Evolutionary conservation across 2,329 filamentous ascomycete species (phyloP).

Genomic region (Capronia americana): DNA sequence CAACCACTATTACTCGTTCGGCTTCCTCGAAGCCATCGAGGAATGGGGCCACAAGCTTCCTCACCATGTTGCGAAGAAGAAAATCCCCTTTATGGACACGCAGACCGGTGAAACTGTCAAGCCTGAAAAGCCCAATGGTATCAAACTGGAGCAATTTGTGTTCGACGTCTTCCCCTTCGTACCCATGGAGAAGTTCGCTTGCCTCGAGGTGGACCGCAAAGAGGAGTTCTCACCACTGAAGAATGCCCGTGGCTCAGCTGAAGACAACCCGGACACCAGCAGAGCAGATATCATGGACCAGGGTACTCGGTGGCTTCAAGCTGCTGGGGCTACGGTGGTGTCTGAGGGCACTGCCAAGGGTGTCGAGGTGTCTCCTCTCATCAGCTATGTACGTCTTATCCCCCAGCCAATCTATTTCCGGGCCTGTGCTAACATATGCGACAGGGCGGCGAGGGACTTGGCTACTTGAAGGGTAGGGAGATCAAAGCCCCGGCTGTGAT

Average conservation of each 20-base stretch:
- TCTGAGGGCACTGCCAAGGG: constrained; percentile 69
- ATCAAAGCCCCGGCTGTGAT: constrained; percentile 70
- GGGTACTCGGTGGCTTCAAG: constrained; percentile 83
- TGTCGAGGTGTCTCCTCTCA: constrained; percentile 87
- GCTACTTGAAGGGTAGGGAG: constrained; percentile 64
- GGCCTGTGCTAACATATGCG: constrained; percentile 22
- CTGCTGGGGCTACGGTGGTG: constrained; percentile 76
- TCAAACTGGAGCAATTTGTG: constrained; percentile 99
- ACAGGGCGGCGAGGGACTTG: constrained; percentile 67
- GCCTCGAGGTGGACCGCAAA: constrained; percentile 92
- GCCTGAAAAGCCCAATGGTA: constrained; percentile 92
- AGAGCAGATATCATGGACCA: constrained; percentile 87
- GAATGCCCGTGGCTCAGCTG: constrained; percentile 82
- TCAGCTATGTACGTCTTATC: constrained; percentile 83
- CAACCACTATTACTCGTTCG: constrained; percentile 99
- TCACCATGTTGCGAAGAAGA: constrained; percentile 97
- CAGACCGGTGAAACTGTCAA: constrained; percentile 81
- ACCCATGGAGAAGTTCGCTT: constrained; percentile 85
- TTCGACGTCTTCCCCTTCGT: constrained; percentile 97
- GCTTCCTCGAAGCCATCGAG: constrained; percentile 89
- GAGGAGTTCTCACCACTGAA: constrained; percentile 98
- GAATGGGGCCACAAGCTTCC: constrained; percentile 84
- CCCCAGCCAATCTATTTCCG: background rate
- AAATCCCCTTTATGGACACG: constrained; percentile 86
- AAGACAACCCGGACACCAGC: constrained; percentile 95